Conservation (phyloP, 257 asterid species). For the Petunia axillaris region DNA sequence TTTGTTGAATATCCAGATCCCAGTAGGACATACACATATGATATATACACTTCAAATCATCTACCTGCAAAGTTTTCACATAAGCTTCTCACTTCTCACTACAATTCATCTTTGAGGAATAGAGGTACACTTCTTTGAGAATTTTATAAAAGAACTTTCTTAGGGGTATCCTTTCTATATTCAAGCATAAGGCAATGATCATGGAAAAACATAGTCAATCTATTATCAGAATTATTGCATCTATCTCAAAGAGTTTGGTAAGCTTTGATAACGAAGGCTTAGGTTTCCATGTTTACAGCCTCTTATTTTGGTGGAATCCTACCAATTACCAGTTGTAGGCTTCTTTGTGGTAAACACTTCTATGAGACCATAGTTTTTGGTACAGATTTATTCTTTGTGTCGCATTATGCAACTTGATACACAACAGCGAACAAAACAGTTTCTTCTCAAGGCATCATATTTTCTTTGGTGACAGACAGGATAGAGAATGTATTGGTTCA, state of each 20-base stretch:
- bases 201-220: not conserved
- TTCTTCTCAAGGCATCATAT: not conserved
- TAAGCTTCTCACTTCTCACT: not conserved
- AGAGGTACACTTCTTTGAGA: not conserved
- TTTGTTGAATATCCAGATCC: constrained; percentile 13
- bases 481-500: not conserved
- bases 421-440: not conserved
- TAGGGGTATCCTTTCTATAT: not conserved
- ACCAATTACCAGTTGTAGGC: not conserved
- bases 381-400: not conserved
- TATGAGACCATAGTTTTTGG: constrained; percentile 15
- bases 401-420: not conserved
- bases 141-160: not conserved
- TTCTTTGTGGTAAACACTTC: not conserved
- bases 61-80: constrained; percentile 4
- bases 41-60: not conserved
- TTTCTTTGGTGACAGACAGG: constrained; percentile 1
- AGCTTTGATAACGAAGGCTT: constrained; percentile 13
- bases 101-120: constrained; percentile 2
- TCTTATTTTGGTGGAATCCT: constrained; percentile 4
- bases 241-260: constrained; percentile 16
- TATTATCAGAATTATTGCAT: constrained; percentile 9
- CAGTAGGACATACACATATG: not conserved
- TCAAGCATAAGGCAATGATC: not conserved
- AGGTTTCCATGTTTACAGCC: constrained; percentile 1